Percentiles rank a stretch among this genome's conserved stretches.
These are phyloP conservation scores for Geranomyces variabilis DNA, from an alignment of 192 early-diverging fungal species.

Conservation along the genomic window DNA sequence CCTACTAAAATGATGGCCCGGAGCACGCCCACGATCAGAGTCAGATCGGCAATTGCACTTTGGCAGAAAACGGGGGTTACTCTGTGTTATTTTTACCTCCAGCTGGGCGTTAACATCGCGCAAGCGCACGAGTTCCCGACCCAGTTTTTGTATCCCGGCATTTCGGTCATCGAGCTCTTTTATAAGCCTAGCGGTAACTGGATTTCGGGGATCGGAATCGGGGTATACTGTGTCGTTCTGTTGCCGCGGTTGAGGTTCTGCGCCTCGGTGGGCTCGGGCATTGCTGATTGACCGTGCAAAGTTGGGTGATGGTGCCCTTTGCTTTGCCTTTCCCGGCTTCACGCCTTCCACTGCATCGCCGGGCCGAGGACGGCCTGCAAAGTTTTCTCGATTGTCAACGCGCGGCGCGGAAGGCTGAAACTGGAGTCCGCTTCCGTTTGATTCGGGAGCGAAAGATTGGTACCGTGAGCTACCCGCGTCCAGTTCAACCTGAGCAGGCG, in stretches of 20 bases:
- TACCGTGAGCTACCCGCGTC: no score
- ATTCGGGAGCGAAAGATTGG: no score
- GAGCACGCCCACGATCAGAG: background rate
- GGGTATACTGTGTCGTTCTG: background rate
- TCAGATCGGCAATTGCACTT: background rate
- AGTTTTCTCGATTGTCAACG: no score
- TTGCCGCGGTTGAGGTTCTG: background rate
- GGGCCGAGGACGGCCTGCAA: background rate
- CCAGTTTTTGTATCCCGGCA: conserved; percentile 47
- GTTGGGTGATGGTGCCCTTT: background rate
- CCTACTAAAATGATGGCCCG: conserved; percentile 13
- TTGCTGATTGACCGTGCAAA: background rate
- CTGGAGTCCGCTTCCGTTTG: no score
- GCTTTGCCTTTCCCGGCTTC: background rate
- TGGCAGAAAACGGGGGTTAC: background rate
- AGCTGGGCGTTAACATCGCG: conserved; percentile 39
- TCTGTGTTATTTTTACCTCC: conserved; percentile 24
- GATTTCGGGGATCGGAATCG: background rate
- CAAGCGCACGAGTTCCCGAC: conserved; percentile 37
- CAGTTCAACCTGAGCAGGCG: no score
- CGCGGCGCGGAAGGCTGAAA: no score
- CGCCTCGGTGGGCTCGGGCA: no score
- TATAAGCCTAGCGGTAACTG: conserved; percentile 32
- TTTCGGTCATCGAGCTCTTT: conserved; percentile 45
- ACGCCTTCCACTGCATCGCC: background rate